Evolutionary conservation across 257 asterid genomes (phyloP), one percentile per base, ranked within the genome.

Genomic region (Lycium barbarum): DNA sequence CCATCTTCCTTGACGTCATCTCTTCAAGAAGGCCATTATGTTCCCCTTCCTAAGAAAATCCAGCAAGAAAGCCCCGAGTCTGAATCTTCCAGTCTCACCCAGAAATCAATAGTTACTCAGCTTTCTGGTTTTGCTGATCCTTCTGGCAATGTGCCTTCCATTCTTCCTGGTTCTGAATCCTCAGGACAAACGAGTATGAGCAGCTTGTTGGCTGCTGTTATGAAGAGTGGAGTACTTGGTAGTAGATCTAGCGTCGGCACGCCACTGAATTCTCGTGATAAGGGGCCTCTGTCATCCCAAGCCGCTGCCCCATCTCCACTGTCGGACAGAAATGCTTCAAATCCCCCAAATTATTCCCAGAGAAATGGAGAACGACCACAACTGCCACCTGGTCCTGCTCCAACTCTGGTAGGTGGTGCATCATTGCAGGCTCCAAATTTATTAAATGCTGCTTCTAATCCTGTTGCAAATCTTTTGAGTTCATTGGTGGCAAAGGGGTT

Each of bases 401-500:
- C 91, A 59, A 85, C 92, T 83, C 72, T 70, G 51, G 71, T 81
- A 45, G 88, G 87, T 74, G 84, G 86, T 73, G 55, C 85, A 86
- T 84, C 90, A 83, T 89, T 84, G 84, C 81, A 88, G 88, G 66
- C 71, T 40, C 85, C 91, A 71, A 82, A 79, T 87, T 88, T 89
- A 53, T 84, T 85, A 35, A 89, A 83, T 86, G 81, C 93, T 79
- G 83, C 88, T 85, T 87, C 94, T 54, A 90, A 90, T 90, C 98
- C 97, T 10, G 88, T 95, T 79, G 94, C 98, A 47, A 95, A 89
- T 83, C 96, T 95, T 83, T 86, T 95, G 92, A 95, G 92, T 86
- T 90, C 98, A 72, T 87, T 95, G 86, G 95, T 95, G 71, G 92
- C 93, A 9, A 94, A 91, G 90, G 97, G 98, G 78, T 87, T 95